phyloP scores from a whole-genome alignment of 495 filamentous ascomycete species.

The Evansstolkia leycettana region DNA sequence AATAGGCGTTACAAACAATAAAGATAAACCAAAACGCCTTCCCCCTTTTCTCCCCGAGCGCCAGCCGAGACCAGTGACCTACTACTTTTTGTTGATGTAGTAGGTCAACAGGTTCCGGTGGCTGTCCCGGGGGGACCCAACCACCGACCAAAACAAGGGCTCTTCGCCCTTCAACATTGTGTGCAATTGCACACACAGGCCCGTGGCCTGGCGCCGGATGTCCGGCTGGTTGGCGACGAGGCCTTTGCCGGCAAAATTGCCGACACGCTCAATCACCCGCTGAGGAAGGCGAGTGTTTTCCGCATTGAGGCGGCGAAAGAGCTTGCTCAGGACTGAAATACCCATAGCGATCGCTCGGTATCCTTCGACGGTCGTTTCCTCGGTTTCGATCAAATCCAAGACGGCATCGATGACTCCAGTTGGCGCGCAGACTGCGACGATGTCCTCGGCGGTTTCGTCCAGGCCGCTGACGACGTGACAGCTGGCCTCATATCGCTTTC shows the following conservation, averaged over 20 bases:
- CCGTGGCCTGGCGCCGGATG: constrained; percentile 64
- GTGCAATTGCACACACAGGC: constrained; percentile 66
- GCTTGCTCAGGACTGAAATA: constrained; percentile 41
- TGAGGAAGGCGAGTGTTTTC: constrained; percentile 10
- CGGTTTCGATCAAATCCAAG: constrained; percentile 31
- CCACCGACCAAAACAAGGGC: constrained; percentile 48
- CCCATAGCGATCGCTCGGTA: constrained; percentile 40
- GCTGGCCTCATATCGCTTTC: constrained; percentile 37
- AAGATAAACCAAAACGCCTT: too few species aligned
- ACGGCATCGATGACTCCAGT: constrained; percentile 37
- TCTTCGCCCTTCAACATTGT: constrained; percentile 44
- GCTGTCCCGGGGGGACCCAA: constrained; percentile 50
- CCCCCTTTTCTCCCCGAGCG: too few species aligned
- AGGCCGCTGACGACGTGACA: constrained; percentile 47
- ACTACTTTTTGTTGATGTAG: constrained; percentile 40
- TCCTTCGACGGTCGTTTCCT: constrained; percentile 16
- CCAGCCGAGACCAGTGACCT: too few species aligned
- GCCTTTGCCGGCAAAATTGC: constrained; percentile 44
- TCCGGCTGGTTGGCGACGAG: constrained; percentile 64
- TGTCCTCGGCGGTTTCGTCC: constrained; percentile 43
- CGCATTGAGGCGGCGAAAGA: constrained; percentile 14
- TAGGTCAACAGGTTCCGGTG: constrained; percentile 72
- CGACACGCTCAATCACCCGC: constrained; percentile 23
- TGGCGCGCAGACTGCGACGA: constrained; percentile 34
- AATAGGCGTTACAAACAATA: too few species aligned